A percentile compares a stretch with the other conserved stretches of the same genome.
These are phyloP conservation scores for Collybia mongolica DNA, from an alignment of 768 basidiomycete species.

Conservation along the genomic window DNA sequence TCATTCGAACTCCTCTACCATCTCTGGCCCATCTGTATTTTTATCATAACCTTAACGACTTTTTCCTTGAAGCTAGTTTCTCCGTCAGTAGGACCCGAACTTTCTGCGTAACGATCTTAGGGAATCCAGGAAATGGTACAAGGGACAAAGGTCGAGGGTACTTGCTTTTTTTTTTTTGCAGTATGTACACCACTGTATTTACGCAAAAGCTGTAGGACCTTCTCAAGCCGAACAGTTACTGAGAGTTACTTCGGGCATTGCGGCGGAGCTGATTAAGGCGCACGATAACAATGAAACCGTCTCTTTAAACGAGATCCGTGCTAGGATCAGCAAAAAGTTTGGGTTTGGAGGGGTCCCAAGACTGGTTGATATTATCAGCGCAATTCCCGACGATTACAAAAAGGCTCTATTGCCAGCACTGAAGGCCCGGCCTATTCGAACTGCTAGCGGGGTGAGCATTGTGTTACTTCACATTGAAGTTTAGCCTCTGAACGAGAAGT, in stretches of 20 bases:
- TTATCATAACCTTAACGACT: no score
- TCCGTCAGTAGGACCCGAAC: no score
- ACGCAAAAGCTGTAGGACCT: slow-evolving; percentile 42
- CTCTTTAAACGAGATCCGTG: slow-evolving; percentile 85
- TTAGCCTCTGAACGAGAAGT: slow-evolving; percentile 1
- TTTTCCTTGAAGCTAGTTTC: no score
- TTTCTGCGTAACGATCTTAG: no score
- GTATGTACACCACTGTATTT: neutral
- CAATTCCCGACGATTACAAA: slow-evolving; percentile 97
- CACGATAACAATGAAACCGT: slow-evolving; percentile 76
- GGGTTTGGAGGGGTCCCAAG: slow-evolving; percentile 85
- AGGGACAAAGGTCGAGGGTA: slow-evolving; percentile 17
- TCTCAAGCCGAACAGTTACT: slow-evolving; percentile 91
- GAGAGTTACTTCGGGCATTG: slow-evolving; percentile 91
- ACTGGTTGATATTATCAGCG: slow-evolving; percentile 96
- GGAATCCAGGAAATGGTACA: slow-evolving; percentile 14
- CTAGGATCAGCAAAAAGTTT: slow-evolving; percentile 88
- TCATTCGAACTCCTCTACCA: no score
- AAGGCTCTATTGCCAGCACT: slow-evolving; percentile 87
- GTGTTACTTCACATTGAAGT: neutral
- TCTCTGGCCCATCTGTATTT: no score
- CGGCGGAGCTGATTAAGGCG: slow-evolving; percentile 88
- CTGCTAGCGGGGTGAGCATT: slow-evolving; percentile 85
- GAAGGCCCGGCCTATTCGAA: slow-evolving; percentile 91
- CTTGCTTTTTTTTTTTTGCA: neutral